phyloP scores from a whole-genome alignment of 805 yeast genomes.

The Schwanniomyces sp. region DNA sequence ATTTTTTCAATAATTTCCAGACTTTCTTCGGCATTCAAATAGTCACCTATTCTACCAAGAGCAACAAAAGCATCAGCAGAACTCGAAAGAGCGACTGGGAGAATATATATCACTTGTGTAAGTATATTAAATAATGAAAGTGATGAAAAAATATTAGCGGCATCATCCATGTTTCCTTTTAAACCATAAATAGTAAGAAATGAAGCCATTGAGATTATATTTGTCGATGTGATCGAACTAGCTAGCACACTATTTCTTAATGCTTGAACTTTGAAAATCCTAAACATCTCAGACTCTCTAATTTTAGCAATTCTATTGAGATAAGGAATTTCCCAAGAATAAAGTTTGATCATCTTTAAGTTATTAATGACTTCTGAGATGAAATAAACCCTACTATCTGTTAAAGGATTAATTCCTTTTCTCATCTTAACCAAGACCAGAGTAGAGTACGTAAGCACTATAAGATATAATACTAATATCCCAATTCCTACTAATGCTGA shows the following conservation, averaged over 20 bases:
- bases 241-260: slow-evolving; percentile 11
- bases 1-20: background rate
- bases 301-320: slow-evolving; percentile 7
- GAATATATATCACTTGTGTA: slow-evolving; percentile 6
- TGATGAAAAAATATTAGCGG: slow-evolving; percentile 15
- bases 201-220: slow-evolving; percentile 14
- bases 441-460: slow-evolving; percentile 4
- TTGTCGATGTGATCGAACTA: slow-evolving; percentile 9
- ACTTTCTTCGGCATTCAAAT: slow-evolving; percentile 6
- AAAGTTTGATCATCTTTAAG: slow-evolving; percentile 18
- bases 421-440: slow-evolving; percentile 8
- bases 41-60: slow-evolving; percentile 7
- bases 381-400: slow-evolving; percentile 13
- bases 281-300: slow-evolving; percentile 11
- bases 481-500: slow-evolving; percentile 16
- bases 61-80: slow-evolving; percentile 13
- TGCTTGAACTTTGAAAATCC: slow-evolving; percentile 12
- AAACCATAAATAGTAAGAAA: slow-evolving; percentile 14
- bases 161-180: slow-evolving; percentile 2
- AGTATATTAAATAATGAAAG: slow-evolving; percentile 14
- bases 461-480: slow-evolving; percentile 10
- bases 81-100: slow-evolving; percentile 12
- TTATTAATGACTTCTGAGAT: slow-evolving; percentile 15
- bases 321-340: slow-evolving; percentile 19
- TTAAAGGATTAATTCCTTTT: slow-evolving; percentile 6